Base-by-base conservation (phyloP, 73 alveolate species). In the Uronychia setigera region DNA sequence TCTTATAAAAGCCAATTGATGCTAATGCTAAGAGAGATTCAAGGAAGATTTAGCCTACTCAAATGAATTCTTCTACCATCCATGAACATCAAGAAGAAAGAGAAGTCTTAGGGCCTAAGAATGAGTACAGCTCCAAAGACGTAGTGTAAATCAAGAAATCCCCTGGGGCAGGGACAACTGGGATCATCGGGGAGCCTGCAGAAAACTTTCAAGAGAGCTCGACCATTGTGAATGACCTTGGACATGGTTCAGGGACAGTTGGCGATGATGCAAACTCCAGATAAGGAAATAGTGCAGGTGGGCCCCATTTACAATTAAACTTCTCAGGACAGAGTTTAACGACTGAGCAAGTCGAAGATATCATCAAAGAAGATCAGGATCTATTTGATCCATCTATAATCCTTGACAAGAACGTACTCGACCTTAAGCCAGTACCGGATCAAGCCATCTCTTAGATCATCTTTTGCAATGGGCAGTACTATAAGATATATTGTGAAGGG, bases 371-470 rank as follows among this genome's bases (percentile, higher is more conserved):
- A 30, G 81, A 76, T 27, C 32, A 76, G 59, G 81, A 76, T 11
- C 81, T 76, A 30, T 76, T 26, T 32, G 81, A 76, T 27, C 81
- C 81, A 25, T 76, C 81, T 5, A 76, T 26, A 25, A 76, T 76
- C 59, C 32, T 76, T 9, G 81, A 76, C 29, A 28, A 76, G 29
- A 26, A 76, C 28, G 32, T 76, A 1, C 59, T 76, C 5, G 27
- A 76, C 59, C 32, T 76, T 31, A 13, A 26, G 31, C 26, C 25
- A 5, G 59, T 9, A 1, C 28, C 28, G 27, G n/a, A 13, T 9
- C 32, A 76, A 30, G n/a, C 27, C 26, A 13, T 31, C 1, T 31
- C 46, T 1, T 27, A 76, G 31, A 13, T 76, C 25, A 30, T 76
- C 58, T 76, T 1, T 30, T 76, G 59, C 59, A 76, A 76, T 30